Base-by-base conservation (phyloP, 139 green algal genomes). In the Closterium sp. region DNA sequence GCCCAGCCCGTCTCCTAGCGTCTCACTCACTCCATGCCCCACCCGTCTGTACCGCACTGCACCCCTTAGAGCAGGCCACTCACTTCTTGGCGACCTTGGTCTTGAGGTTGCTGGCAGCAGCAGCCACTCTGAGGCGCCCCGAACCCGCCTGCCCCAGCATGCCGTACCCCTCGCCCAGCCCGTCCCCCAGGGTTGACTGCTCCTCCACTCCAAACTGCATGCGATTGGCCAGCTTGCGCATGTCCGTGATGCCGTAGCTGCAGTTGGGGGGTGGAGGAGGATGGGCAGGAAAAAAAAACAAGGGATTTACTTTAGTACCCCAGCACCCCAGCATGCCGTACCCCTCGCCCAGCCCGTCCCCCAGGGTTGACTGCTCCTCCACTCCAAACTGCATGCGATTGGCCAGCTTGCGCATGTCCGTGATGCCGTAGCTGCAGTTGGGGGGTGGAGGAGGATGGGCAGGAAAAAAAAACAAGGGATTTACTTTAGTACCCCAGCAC, bases 191-290 rank as follows among this genome's bases (percentile, higher is more conserved):
- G 13, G 95, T 99, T 97, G 22, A 95, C 93, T 94, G 97, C 91
- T 95, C 98, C 98, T 95, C 99, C 99, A 84, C 62, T 79, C 62
- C 62, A 79, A 79, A 79, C 19, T 96, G 96, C 93, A 99, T 97
- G 73, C 98, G 96, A 96, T 99, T 99, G 88, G 97, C 96, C 28
- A 97, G 95, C 96, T 98, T 99, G 32, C 96, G 96, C 96, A 99
- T 96, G 86, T 97, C 95, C 0, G 91, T 79, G 62, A 79, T 79
- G 62, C 62, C 62, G 19, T 79, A 79, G 17, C 50, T 70, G 50
- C 10, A 22, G 10, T 19, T 19, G 45, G 45, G 6, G 6, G 6
- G 11, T 13, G 7, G 42, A 7, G 42, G 42, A 62, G 42, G 5
- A 62, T n/a, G n/a, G n/a, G n/a, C n/a, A n/a, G n/a, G n/a, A n/a